Evolutionary conservation across 176 grass and related monocot species (phyloP).

Genomic region (Cenchrus purpureus): DNA sequence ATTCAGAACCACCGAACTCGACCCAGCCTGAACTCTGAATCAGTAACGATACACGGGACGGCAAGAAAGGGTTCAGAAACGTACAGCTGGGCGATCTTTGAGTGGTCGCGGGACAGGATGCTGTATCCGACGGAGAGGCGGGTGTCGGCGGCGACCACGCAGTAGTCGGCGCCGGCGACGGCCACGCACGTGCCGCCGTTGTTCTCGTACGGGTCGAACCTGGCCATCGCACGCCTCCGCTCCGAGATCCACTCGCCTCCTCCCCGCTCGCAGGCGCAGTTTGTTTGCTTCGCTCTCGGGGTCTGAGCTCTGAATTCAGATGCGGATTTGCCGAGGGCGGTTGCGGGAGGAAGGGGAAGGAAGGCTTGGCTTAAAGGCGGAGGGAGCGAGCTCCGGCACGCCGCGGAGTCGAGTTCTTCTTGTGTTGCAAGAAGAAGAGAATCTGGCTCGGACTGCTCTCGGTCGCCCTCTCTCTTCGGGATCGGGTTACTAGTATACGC

Average conservation of each 20-base stretch:
- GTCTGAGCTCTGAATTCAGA: too few relatives aligned
- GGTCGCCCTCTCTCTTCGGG: neutral
- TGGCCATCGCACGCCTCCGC: conserved; percentile 31
- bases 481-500: neutral
- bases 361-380: neutral
- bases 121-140: conserved; percentile 83
- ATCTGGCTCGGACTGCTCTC: neutral
- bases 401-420: conserved; percentile 31
- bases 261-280: neutral
- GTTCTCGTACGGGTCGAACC: conserved; percentile 56
- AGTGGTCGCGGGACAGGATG: conserved; percentile 70
- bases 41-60: neutral
- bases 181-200: conserved; percentile 83
- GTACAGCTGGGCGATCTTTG: conserved; percentile 80
- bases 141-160: conserved; percentile 85
- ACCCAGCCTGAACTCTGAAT: neutral
- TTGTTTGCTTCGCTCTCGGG: neutral
- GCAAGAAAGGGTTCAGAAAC: neutral
- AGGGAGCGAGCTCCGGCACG: neutral
- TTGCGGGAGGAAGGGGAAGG: neutral
- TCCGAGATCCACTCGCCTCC: neutral
- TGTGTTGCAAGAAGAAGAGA: conserved; percentile 51
- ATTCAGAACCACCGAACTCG: neutral
- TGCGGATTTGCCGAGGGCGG: neutral
- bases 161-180: conserved; percentile 80